Base-by-base conservation (phyloP, 2,329 filamentous ascomycete species). In the Aspergillus eucalypticola region DNA sequence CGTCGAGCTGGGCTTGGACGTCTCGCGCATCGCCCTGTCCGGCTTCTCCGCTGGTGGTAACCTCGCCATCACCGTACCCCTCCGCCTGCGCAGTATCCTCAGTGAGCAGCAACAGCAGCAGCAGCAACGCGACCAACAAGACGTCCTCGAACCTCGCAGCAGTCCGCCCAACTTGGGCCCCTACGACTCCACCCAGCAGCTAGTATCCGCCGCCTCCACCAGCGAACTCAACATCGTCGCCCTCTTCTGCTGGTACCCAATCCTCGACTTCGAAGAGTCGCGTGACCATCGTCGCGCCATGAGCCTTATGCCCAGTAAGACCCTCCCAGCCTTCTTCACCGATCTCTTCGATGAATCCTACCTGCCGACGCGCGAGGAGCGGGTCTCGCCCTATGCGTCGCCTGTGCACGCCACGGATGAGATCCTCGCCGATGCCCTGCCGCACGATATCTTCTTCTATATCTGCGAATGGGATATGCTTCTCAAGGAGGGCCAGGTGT, bases 381-480 rank as follows among this genome's bases (percentile, higher is more conserved):
- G 86, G 56, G 72, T 79, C 48, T 84, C 84, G 8, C 84, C 86
- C 1, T 88, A 83, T 73, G 82, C 87, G 1, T 84, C 80, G 7
- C 86, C 86, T 0, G 83, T 83, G 32, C 80, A 84, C 8, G 86
- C 86, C 1, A 78, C 83, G 0, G 78, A 82, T 19, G 72, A 79
- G 27, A 80, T 85, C 67, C 78, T 88, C n/a, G 68, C 72, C 27
- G 79, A 80, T 21, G 79, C 78, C 2, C 71, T 88, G 1, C 86
- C 86, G 0, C 76, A 83, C n/a, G 82, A 87, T 60, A 82, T 88
- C 50, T 84, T 86, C 59, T 73, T 88, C 65, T 86, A 84, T 68
- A 83, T 85, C 46, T 88, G 86, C 70, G 86, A 88, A 69, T 88
- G 84, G 83, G 86, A 88, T 68, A 88, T 88, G 86, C 75, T 88